phyloP scores from a whole-genome alignment of 768 basidiomycete genomes.

The Hygrophoropsis aurantiaca region DNA sequence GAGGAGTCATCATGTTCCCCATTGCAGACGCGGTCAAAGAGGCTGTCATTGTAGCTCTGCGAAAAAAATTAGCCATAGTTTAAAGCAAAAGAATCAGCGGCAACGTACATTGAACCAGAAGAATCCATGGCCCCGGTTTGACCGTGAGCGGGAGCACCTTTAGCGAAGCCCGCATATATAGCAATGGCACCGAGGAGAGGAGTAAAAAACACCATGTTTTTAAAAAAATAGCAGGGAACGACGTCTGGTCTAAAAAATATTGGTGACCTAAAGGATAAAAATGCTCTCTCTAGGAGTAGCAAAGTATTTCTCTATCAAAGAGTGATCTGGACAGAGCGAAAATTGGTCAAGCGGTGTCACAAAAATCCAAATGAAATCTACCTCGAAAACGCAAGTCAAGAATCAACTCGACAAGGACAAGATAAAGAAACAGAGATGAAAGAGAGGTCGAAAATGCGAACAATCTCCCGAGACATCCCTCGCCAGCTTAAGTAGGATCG shows the following conservation, averaged over 20 bases:
- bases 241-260: slow-evolving; percentile 49
- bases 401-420: slow-evolving; percentile 65
- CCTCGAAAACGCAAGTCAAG: slow-evolving; percentile 57
- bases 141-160: slow-evolving; percentile 44
- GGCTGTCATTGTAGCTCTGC: slow-evolving; percentile 4
- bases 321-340: slow-evolving; percentile 45
- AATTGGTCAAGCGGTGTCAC: slow-evolving; percentile 5
- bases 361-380: slow-evolving; percentile 23
- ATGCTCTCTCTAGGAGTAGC: slow-evolving; percentile 64
- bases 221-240: slow-evolving; percentile 29
- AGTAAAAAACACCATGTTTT: slow-evolving; percentile 61
- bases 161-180: slow-evolving; percentile 50
- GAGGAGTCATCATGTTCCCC: neutral
- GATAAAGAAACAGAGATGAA: slow-evolving; percentile 26
- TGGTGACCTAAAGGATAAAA: slow-evolving; percentile 42
- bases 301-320: slow-evolving; percentile 66
- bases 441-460: slow-evolving; percentile 18
- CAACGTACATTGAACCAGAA: slow-evolving; percentile 1
- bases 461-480: neutral
- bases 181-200: slow-evolving; percentile 54
- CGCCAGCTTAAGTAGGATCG: slow-evolving; percentile 7
- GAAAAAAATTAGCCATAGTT: neutral
- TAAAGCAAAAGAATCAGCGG: neutral
- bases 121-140: slow-evolving; percentile 15
- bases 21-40: slow-evolving; percentile 1